Evolutionary conservation across 2,329 filamentous ascomycete genomes (phyloP), one percentile per base, ranked within the genome.

Genomic region (Aureobasidium melanogenum): DNA sequence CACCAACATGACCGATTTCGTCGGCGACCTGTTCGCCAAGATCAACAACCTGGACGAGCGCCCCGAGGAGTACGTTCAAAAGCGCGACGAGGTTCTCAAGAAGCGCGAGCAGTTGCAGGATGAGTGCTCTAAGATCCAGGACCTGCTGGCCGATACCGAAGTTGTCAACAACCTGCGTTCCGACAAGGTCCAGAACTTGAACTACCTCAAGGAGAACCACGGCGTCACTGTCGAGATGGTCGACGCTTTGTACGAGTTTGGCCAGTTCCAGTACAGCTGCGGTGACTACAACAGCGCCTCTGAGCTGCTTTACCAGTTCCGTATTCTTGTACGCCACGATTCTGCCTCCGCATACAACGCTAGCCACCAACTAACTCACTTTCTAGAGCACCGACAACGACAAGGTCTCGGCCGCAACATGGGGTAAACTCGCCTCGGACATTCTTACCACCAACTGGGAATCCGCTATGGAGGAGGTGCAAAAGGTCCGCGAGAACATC

Each of bases 1-100:
- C 75, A 97, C 94, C 71, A 97, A 97, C 82, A 99, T 99, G 94
- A 94, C 88, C 71, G 94, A 99, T 77, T 99, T 96, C 75, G 90
- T 97, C 60, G 92, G 92, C 72, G 89, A 88, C 71, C 80, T 99
- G 67, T 91, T 96, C 82, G 88, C 89, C 74, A 89, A 97, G 72
- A 85, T 99, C 67, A 86, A 97, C 79, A 83, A 87, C 69, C 84
- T 91, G 66, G 82, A 88, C 63, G 83, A 89, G 64, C 80, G 88
- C 60, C 92, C 94, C 55, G 83, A 88, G 65, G 91, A 97, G 76
- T 97, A 92, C 76, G 84, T 86, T 69, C 86, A 88, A 75, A 95
- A 94, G 86, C 84, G 91, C 72, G 88, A 97, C 75, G 87, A 92
- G 73, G 92, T 97, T 64, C 79, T 97, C 70, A 82, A 87, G 73